Evolutionary conservation across 169 alveolate species (phyloP).

Genomic region (Babesia ovata): DNA sequence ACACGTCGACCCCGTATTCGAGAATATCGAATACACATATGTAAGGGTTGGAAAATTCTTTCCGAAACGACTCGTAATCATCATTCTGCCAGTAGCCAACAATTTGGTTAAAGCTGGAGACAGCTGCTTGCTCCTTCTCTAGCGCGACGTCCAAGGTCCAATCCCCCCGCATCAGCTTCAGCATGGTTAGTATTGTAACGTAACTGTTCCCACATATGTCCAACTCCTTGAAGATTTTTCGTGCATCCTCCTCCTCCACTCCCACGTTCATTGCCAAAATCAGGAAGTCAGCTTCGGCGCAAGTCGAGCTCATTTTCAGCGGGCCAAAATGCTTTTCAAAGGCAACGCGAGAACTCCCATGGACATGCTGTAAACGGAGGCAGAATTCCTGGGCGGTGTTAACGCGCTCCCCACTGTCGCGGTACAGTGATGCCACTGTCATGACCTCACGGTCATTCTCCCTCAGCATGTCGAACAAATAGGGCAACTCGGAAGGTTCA

Average conservation of each 20-base stretch:
- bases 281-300: slow-evolving; percentile 45
- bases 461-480: slow-evolving; percentile 46
- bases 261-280: slow-evolving; percentile 32
- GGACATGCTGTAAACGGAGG: slow-evolving; percentile 21
- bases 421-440: slow-evolving; percentile 53
- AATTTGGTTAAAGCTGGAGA: slow-evolving; percentile 28
- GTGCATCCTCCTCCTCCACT: slow-evolving; percentile 33
- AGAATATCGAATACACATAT: slow-evolving; percentile 25
- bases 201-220: slow-evolving; percentile 55
- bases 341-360: slow-evolving; percentile 55
- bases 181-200: slow-evolving; percentile 60
- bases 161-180: slow-evolving; percentile 60
- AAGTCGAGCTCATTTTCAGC: slow-evolving; percentile 42
- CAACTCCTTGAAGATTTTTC: slow-evolving; percentile 27
- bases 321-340: slow-evolving; percentile 55
- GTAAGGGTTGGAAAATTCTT: slow-evolving; percentile 21
- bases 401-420: slow-evolving; percentile 47
- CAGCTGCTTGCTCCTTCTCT: slow-evolving; percentile 37
- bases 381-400: slow-evolving; percentile 25
- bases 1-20: slow-evolving; percentile 27
- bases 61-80: slow-evolving; percentile 13
- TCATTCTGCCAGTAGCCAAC: slow-evolving; percentile 37
- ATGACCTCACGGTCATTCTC: slow-evolving; percentile 42
- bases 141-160: slow-evolving; percentile 53
- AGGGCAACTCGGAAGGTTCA: slow-evolving; percentile 31